Evolutionary conservation across 345 rosid genomes (phyloP).

Genomic region (Noccaea bulbosa): DNA sequence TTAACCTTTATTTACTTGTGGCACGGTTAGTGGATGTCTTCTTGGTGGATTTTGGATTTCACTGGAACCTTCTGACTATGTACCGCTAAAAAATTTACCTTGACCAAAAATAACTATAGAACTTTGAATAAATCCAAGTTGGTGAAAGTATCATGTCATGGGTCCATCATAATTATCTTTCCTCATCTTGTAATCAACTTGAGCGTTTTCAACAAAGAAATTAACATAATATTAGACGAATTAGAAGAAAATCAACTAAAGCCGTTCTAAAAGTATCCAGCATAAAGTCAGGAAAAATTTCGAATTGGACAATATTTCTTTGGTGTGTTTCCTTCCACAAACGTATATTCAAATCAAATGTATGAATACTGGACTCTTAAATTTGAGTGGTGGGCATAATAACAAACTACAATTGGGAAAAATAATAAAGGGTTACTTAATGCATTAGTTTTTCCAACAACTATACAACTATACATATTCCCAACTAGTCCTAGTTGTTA

Average conservation of each 20-base stretch:
- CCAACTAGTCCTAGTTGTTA: slow-evolving; percentile 41
- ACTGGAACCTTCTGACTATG: slow-evolving; percentile 22
- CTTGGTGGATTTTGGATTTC: slow-evolving; percentile 1
- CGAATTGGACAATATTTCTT: slow-evolving; percentile 5
- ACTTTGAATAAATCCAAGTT: slow-evolving; percentile 40
- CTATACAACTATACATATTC: slow-evolving; percentile 40
- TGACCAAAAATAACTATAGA: slow-evolving; percentile 1
- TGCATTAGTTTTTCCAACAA: slow-evolving; percentile 42
- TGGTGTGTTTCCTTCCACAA: slow-evolving; percentile 34
- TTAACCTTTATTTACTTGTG: slow-evolving; percentile 6
- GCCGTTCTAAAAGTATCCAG: slow-evolving; percentile 33
- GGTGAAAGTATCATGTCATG: slow-evolving; percentile 34
- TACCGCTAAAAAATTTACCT: neutral
- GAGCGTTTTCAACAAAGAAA: slow-evolving; percentile 36
- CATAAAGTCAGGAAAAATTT: slow-evolving; percentile 19
- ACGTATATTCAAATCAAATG: slow-evolving; percentile 29
- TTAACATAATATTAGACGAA: slow-evolving; percentile 9
- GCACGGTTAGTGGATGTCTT: slow-evolving; percentile 4
- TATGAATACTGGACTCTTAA: slow-evolving; percentile 31
- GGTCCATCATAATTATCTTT: slow-evolving; percentile 41
- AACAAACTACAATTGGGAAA: slow-evolving; percentile 38
- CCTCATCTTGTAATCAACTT: slow-evolving; percentile 42
- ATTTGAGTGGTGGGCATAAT: slow-evolving; percentile 42
- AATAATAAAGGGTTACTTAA: slow-evolving; percentile 37
- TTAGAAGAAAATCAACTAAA: slow-evolving; percentile 27